Evolutionary conservation across 2,329 filamentous ascomycete genomes (phyloP).

Genomic region (Stylonectria norvegica): DNA sequence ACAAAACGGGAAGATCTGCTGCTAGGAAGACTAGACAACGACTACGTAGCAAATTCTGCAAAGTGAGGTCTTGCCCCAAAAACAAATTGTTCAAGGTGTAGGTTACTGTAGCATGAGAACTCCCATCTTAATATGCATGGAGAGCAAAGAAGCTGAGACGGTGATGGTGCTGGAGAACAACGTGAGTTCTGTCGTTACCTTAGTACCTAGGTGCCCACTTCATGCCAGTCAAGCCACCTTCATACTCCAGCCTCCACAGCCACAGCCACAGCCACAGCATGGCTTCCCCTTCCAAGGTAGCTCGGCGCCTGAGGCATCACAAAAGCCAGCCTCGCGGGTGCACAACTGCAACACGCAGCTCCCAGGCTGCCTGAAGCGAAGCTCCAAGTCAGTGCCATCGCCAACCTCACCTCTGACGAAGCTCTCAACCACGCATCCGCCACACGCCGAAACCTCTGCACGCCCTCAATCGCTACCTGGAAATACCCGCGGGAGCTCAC

Average conservation of each 20-base stretch:
- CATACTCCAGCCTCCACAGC: conserved; percentile 16
- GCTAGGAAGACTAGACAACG: too few species aligned
- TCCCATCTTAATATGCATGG: too few species aligned
- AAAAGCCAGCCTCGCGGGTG: conserved; percentile 24
- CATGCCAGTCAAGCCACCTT: conserved; percentile 23
- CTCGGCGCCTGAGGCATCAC: conserved; percentile 31
- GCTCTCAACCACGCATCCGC: conserved; percentile 16
- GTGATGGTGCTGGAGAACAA: conserved; percentile 7
- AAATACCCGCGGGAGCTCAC: conserved; percentile 14
- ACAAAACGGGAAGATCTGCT: too few species aligned
- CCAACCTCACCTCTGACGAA: conserved; percentile 17
- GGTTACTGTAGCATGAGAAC: neutral
- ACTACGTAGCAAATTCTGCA: too few species aligned
- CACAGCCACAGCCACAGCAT: too few species aligned
- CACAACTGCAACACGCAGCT: conserved; percentile 38
- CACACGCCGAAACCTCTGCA: conserved; percentile 12
- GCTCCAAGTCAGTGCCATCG: conserved; percentile 31
- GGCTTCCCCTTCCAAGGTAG: conserved; percentile 6
- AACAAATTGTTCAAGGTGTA: too few species aligned
- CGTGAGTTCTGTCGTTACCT: conserved; percentile 1
- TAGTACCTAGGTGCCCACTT: neutral
- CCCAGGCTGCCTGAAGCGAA: conserved; percentile 41
- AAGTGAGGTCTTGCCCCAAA: too few species aligned
- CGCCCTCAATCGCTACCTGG: conserved; percentile 3
- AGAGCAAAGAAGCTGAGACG: too few species aligned